Evolutionary conservation across 1,284 basidiomycete species (phyloP).

Genomic region (Malassezia psittaci): DNA sequence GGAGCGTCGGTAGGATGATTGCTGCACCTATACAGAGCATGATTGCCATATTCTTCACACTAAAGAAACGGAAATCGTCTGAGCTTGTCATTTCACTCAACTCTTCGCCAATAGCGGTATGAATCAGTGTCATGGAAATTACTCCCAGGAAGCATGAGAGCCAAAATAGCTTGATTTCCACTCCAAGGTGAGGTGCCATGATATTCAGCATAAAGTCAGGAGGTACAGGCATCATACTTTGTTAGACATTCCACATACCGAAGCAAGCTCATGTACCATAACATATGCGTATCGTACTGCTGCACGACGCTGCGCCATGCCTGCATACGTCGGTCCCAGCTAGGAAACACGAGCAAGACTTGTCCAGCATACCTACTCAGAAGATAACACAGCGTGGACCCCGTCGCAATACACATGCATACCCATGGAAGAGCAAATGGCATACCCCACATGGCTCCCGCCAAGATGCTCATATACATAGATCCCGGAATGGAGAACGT

Average conservation of each 20-base stretch:
- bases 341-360: conserved; percentile 52
- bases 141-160: conserved; percentile 79
- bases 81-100: conserved; percentile 88
- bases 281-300: conserved; percentile 64
- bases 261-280: conserved; percentile 75
- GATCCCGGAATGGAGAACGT: conserved; percentile 92
- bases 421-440: conserved; percentile 75
- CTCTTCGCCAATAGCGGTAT: conserved; percentile 79
- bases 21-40: conserved; percentile 74
- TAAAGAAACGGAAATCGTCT: conserved; percentile 82
- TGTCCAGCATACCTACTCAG: conserved; percentile 73
- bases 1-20: conserved; percentile 70
- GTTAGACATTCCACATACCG: conserved; percentile 8
- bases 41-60: conserved; percentile 72
- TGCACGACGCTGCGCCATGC: conserved; percentile 67
- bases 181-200: conserved; percentile 83
- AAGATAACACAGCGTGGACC: conserved; percentile 83
- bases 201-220: conserved; percentile 76
- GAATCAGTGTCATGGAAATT: conserved; percentile 81
- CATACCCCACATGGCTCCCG: conserved; percentile 93
- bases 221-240: conserved; percentile 73
- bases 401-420: conserved; percentile 69
- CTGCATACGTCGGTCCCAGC: conserved; percentile 66
- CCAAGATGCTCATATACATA: conserved; percentile 95
- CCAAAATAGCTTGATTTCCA: conserved; percentile 77